Base-by-base conservation (phyloP, 352 stramenopile genomes). In the Phytophthora meadii region DNA sequence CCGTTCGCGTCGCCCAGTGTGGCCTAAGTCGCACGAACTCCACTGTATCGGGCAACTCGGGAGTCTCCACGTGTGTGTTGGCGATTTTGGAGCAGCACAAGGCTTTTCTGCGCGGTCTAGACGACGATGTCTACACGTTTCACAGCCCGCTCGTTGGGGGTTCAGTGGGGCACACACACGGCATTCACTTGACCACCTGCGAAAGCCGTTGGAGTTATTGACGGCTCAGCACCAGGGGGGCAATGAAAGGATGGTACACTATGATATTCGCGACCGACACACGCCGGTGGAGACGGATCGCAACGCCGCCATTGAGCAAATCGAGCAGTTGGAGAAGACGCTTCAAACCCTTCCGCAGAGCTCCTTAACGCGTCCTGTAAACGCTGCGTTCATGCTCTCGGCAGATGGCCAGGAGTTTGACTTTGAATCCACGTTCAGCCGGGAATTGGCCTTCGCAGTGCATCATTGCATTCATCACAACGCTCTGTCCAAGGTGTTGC, bases 401-500 rank as follows among this genome's bases (percentile, higher is more conserved):
- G 72, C 81, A 2, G 81, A 93, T 54, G 84, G 87, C 49, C 64
- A 71, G 14, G 81, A 95, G 63, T 81, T 90, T 32, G 72, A 74
- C 36, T 89, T 95, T 47, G 63, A 77, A 52, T 93, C 84, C 51
- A 93, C 84, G 1, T 75, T 94, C 15, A 83, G 72, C 41, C 84
- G 87, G 28, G 87, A 95, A 54, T 44, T 95, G 36, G 84, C 82
- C n/a, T 95, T 95, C 48, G 86, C 85, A 1, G 84, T 92, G 51
- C 87, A 95, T 65, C 87, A 95, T 63, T 90, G 75, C 59, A 95
- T 95, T 66, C 87, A 95, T 72, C 87, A 95, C 71, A 94, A 94
- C 63, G 85, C 86, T 50, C 55, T 94, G 51, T 84, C 89, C 40
- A 90, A 92, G 61, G 72, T 93, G 44, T 64, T 95, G 50, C 64